These are phyloP conservation scores for Oryza glaberrima DNA, from an alignment of 176 grass and related monocot species.

Conservation along the genomic window DNA sequence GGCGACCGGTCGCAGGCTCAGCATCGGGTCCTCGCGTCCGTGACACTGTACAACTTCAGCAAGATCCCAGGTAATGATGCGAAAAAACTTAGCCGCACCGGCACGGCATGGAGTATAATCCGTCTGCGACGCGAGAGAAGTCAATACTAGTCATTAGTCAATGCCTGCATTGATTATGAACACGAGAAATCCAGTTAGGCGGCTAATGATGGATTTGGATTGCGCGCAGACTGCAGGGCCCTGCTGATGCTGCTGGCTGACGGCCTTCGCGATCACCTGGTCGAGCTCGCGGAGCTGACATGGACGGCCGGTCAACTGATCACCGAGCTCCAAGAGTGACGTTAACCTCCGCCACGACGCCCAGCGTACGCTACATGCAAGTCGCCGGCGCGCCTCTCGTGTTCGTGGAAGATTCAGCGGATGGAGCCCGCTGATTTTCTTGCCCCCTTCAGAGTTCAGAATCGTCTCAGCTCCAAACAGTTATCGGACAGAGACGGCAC, in stretches of 20 bases:
- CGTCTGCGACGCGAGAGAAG: background rate
- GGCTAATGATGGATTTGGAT: conserved; percentile 15
- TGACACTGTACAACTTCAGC: conserved; percentile 59
- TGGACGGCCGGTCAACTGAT: conserved; percentile 52
- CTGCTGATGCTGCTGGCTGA: conserved; percentile 47
- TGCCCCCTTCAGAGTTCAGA: conserved; percentile 24
- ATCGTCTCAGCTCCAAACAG: background rate
- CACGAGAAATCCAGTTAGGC: background rate
- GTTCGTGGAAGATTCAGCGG: conserved; percentile 22
- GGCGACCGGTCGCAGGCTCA: background rate
- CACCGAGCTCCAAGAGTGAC: conserved; percentile 35
- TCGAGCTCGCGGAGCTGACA: conserved; percentile 34
- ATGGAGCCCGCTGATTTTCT: conserved; percentile 28
- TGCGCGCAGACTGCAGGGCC: conserved; percentile 55
- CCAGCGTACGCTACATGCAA: background rate
- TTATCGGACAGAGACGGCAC: background rate
- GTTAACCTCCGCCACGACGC: background rate
- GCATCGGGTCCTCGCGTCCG: conserved; percentile 50
- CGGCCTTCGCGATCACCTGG: conserved; percentile 42
- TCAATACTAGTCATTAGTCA: background rate
- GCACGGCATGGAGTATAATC: background rate
- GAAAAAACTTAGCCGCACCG: background rate
- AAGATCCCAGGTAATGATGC: conserved; percentile 51
- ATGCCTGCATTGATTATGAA: background rate
- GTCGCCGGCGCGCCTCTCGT: background rate